Base-by-base conservation (phyloP, 345 rosid genomes). In the Sisymbrium irio region DNA sequence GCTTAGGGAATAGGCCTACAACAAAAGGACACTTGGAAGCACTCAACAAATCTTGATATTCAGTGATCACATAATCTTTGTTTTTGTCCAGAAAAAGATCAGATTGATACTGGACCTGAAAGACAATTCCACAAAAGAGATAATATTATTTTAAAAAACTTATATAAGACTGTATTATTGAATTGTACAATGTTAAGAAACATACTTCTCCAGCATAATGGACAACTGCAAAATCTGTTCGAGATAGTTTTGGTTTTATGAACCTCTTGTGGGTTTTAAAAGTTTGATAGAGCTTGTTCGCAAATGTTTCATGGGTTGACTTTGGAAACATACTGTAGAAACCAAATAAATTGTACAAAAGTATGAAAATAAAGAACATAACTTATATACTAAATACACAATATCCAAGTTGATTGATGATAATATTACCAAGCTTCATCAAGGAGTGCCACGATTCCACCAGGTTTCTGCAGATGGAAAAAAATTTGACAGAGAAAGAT, bases 151-250 rank as follows among this genome's bases (percentile, higher is more conserved):
- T n/a, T 66, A 33, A 19, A 30, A 66, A 28, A 37, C 41, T 20
- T 27, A 27, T 56, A 10, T 22, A 51, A 25, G 60, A 14, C 27
- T 32, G 51, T 53, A 63, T 46, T 39, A 32, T 36, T 14, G 62
- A 7, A 8, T 14, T 40, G 51, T 46, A 17, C 18, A 32, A 40
- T 28, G 57, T 9, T 10, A 27, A 8, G 37, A 63, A 78, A 71
- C 76, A 46, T 78, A 91, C 98, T 82, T 94, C 98, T 78, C 98
- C 98, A 67, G 98, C 97, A 82, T 94, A 94, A 85, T 94, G 98
- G 37, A 83, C 77, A 27, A 94, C 81, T 30, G 91, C 81, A 67
- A 94, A 94, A 86, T 89, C 98, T 17, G 98, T 94, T 49, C 97
- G 91, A 19, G 97, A 94, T 54, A 94, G 74, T 78, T 93, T 91